Evolutionary conservation across 192 early-diverging fungal genomes (phyloP), one percentile per base, ranked within the genome.

Genomic region (Coemansia sp.): DNA sequence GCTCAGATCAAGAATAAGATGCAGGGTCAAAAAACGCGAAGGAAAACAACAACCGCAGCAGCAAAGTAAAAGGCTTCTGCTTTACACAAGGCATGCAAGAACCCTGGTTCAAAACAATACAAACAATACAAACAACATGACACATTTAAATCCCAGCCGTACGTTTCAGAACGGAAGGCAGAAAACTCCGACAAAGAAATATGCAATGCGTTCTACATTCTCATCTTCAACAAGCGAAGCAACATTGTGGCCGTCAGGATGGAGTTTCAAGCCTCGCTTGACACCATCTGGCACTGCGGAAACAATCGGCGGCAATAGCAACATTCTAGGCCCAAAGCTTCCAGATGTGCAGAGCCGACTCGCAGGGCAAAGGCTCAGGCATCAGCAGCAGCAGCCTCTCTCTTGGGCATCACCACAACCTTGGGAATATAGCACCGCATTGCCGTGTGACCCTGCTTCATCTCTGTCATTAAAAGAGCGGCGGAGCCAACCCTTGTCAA

Each of bases 201-300:
- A 54, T 5, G 21, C 51, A 54, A 22, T 26, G 22, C 57, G 40
- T 37, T 13, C 57, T 40, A 59, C 57, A n/a, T 59, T 59, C 16
- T 13, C 16, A 37, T 40, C 57, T 26, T 41, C 39, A 18, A 37
- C 36, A 59, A 59, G 57, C 57, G 37, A 59, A 59, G 57, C 57
- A 41, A 59, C 57, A 59, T 59, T 59, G 57, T 59, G 57, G 57
- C 57, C 57, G 57, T 39, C 57, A 5, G 16, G 57, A 18, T 19
- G n/a, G 39, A 59, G 26, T 26, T 54, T 6, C 51, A 54, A 54
- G 21, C 51, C 57, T 41, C 32, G 16, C 39, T 40, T 59, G 16
- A 41, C 32, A 18, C 1, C 57, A 59, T 59, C 57, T 59, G 57
- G 40, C 57, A 59, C 39, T 1, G 37, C 26, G 16, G 51, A 11